A percentile compares a stretch with the other conserved stretches of the same genome.
Conservation (phyloP, 2,329 filamentous ascomycete species). For the Pseudocercospora musae region DNA sequence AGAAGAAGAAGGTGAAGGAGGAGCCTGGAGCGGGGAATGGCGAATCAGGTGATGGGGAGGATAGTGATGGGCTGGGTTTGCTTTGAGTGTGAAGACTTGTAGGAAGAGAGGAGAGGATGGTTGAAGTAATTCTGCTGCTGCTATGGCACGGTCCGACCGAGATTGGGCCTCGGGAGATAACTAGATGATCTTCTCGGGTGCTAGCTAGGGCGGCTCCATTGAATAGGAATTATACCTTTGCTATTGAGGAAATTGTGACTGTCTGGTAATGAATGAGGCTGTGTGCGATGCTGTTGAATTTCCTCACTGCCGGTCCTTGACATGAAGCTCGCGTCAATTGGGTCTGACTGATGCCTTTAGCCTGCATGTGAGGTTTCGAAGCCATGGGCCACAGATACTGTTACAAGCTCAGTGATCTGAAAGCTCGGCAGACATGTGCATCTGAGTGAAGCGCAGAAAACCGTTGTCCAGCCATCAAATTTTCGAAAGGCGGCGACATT, state of each 20-base stretch:
- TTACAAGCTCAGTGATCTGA: constrained; percentile 1
- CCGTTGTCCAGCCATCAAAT: neutral
- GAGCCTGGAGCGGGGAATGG: neutral
- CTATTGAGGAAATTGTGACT: too few species aligned
- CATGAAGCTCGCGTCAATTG: too few species aligned
- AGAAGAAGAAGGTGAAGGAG: constrained; percentile 5
- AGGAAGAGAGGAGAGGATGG: too few species aligned
- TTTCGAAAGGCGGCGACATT: neutral
- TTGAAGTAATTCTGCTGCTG: too few species aligned
- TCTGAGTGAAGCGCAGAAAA: neutral
- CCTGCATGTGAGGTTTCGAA: neutral
- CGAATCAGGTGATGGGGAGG: neutral
- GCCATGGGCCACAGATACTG: neutral
- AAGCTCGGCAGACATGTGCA: constrained; percentile 1
- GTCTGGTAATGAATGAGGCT: too few species aligned
- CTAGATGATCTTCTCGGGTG: neutral
- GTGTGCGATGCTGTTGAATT: too few species aligned
- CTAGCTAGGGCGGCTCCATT: neutral
- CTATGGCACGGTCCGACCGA: neutral
- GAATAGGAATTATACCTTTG: neutral
- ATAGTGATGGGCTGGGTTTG: neutral
- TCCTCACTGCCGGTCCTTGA: too few species aligned
- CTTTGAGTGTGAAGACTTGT: too few species aligned
- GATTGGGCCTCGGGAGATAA: neutral
- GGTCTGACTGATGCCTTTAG: too few species aligned